Conservation (phyloP, 2,329 filamentous ascomycete genomes). For the Aspergillus proliferans region DNA sequence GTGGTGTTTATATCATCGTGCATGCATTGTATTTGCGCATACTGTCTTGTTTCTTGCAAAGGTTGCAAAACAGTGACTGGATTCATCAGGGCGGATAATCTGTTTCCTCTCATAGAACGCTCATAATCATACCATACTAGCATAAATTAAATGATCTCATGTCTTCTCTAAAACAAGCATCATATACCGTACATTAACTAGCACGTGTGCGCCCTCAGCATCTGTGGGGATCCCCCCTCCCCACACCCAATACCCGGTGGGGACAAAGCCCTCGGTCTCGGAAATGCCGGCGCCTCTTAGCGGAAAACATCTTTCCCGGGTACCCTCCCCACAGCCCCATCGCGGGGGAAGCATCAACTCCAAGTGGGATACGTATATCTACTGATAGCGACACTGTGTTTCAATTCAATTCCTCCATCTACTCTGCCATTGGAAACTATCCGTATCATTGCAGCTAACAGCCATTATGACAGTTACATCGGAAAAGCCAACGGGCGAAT, state of each 20-base stretch:
- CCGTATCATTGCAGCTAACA: not conserved
- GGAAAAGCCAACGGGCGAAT: conserved; percentile 33
- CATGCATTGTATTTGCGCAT: not conserved
- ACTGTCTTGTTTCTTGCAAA: not conserved
- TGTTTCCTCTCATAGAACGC: not conserved
- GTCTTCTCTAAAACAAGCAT: no score
- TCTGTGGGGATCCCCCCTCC: not conserved
- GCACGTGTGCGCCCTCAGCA: no score
- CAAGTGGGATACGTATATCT: not conserved
- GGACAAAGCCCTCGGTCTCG: not conserved
- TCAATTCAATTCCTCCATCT: no score
- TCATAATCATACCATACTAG: no score
- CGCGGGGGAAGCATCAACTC: not conserved
- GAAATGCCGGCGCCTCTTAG: not conserved
- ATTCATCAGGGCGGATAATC: not conserved
- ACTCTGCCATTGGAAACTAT: not conserved
- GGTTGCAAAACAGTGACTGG: no score
- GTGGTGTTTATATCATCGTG: not conserved
- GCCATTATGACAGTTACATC: not conserved
- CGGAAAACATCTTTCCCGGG: not conserved
- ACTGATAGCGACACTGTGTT: not conserved
- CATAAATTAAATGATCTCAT: no score
- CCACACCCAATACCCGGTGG: not conserved
- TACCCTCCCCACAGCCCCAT: not conserved
- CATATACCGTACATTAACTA: no score